Conservation (phyloP, 352 stramenopile species). For the Globisporangium cederbergense region DNA sequence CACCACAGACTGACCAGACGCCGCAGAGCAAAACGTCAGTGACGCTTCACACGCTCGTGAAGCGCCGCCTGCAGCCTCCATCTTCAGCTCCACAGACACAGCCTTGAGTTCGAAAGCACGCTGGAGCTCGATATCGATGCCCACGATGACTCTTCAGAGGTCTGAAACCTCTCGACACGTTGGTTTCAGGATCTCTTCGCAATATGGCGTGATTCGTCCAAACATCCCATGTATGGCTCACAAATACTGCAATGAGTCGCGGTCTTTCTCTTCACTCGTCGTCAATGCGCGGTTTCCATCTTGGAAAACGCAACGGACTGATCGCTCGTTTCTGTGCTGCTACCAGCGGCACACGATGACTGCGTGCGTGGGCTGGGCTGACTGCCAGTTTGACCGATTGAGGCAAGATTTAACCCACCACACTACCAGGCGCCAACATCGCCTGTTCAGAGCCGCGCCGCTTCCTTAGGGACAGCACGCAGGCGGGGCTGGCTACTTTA, state of each 20-base stretch:
- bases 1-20: neutral
- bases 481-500: too few relatives aligned
- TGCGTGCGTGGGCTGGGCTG: too few relatives aligned
- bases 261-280: neutral
- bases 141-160: neutral
- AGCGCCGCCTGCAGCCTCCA: neutral
- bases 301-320: neutral
- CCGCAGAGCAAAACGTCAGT: neutral
- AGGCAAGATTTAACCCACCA: too few relatives aligned
- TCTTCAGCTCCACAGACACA: neutral
- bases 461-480: too few relatives aligned
- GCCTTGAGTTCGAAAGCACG: neutral
- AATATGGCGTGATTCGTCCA: neutral
- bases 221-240: neutral
- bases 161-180: neutral
- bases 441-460: too few relatives aligned
- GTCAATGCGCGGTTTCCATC: neutral
- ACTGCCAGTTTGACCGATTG: too few relatives aligned
- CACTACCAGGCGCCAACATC: too few relatives aligned
- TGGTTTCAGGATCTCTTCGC: neutral
- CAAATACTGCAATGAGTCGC: neutral
- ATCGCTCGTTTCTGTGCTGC: neutral
- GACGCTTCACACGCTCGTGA: neutral
- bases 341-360: too few relatives aligned
- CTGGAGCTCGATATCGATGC: neutral